These are phyloP conservation scores for Helotiales sp. DNA, from an alignment of 2,329 filamentous ascomycete species.

Conservation along the genomic window DNA sequence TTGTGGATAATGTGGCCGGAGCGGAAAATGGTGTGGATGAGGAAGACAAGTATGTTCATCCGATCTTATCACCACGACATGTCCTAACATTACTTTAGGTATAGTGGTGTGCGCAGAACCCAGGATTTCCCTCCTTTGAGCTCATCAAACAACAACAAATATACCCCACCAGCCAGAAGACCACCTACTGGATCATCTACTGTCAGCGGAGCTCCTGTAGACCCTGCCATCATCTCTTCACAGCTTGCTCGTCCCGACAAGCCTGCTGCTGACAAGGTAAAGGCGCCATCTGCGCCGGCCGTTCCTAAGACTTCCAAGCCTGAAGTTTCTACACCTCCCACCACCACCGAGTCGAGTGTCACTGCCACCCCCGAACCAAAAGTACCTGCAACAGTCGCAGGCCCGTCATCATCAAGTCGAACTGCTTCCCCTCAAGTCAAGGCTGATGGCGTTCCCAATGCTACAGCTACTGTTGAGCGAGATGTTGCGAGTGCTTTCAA, in stretches of 20 bases:
- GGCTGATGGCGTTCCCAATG: constrained; percentile 52
- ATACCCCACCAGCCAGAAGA: constrained; percentile 87
- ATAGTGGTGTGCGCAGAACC: constrained; percentile 86
- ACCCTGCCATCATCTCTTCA: constrained; percentile 91
- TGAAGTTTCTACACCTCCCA: constrained; percentile 39
- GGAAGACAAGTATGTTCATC: constrained; percentile 78
- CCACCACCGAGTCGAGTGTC: constrained; percentile 38
- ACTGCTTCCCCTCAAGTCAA: constrained; percentile 39
- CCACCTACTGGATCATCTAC: constrained; percentile 76
- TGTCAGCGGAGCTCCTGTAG: constrained; percentile 76
- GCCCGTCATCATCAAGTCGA: constrained; percentile 46
- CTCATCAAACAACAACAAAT: constrained; percentile 65
- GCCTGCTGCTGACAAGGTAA: constrained; percentile 35
- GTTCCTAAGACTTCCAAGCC: constrained; percentile 36
- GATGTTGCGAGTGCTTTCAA: constrained; percentile 69
- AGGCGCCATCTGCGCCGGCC: constrained; percentile 39
- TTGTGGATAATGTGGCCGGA: constrained; percentile 67
- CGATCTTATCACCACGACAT: not conserved
- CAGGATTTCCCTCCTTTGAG: constrained; percentile 71
- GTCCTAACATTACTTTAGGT: constrained; percentile 55
- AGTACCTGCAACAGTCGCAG: constrained; percentile 26
- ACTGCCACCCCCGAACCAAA: constrained; percentile 38
- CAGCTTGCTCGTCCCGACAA: constrained; percentile 64
- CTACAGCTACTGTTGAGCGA: constrained; percentile 64
- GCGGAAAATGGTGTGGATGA: constrained; percentile 76